phyloP scores from a whole-genome alignment of 768 basidiomycete genomes.

The Hypholoma sublateritium region DNA sequence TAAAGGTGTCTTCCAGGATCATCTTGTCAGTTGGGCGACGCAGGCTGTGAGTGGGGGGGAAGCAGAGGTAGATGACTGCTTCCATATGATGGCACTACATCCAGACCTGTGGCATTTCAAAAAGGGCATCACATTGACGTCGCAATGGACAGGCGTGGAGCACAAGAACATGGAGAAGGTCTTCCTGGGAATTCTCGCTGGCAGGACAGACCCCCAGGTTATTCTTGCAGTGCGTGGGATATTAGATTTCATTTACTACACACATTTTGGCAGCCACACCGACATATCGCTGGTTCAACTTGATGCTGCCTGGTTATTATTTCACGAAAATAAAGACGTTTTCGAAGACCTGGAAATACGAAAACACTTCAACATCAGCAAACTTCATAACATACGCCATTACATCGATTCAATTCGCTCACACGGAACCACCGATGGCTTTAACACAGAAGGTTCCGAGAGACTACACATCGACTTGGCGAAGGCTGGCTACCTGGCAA shows the following conservation, averaged over 20 bases:
- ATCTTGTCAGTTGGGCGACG: conserved; percentile 33
- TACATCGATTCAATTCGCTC: conserved; percentile 27
- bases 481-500: conserved; percentile 31
- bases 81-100: conserved; percentile 29
- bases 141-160: conserved; percentile 23
- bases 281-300: conserved; percentile 23
- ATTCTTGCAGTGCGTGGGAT: conserved; percentile 22
- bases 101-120: conserved; percentile 33
- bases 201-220: conserved; percentile 18
- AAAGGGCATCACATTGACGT: conserved; percentile 14
- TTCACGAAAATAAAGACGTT: conserved; percentile 30
- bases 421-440: conserved; percentile 29
- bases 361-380: conserved; percentile 38
- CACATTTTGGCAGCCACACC: conserved; percentile 29
- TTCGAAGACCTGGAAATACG: conserved; percentile 26
- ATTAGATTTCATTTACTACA: conserved; percentile 36
- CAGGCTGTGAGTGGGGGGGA: conserved; percentile 9
- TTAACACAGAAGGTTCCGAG: conserved; percentile 35
- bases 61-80: conserved; percentile 33
- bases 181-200: conserved; percentile 30
- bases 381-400: conserved; percentile 33
- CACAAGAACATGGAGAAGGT: conserved; percentile 37
- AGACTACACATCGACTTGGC: conserved; percentile 43
- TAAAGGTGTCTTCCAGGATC: conserved; percentile 48
- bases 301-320: conserved; percentile 19